These are phyloP conservation scores for Wickerhamiella allomyrinae DNA, from an alignment of 805 yeast species.

Conservation along the genomic window DNA sequence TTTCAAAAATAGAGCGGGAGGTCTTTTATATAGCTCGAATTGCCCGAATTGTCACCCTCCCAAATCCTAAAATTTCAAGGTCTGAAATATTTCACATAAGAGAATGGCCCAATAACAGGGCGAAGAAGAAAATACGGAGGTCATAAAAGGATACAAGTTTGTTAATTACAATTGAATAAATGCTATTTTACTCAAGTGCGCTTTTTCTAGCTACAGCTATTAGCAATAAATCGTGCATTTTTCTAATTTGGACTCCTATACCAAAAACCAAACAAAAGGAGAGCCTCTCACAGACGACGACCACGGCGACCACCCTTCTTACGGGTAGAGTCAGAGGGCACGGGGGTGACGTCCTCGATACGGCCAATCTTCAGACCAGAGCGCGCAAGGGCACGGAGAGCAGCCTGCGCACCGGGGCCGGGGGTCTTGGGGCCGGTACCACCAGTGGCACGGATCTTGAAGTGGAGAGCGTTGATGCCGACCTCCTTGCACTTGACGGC, in stretches of 20 bases:
- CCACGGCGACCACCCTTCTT: slow-evolving; percentile 99
- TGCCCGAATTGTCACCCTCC: neutral
- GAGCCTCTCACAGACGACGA: slow-evolving; percentile 70
- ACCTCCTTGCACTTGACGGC: slow-evolving; percentile 99
- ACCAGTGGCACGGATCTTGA: slow-evolving; percentile 99
- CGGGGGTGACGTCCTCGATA: slow-evolving; percentile 99
- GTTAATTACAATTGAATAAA: too few species aligned
- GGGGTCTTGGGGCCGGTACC: slow-evolving; percentile 99
- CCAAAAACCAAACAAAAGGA: slow-evolving; percentile 2
- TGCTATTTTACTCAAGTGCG: neutral
- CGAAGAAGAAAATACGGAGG: too few species aligned
- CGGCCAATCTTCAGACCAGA: slow-evolving; percentile 99
- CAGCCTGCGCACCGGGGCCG: slow-evolving; percentile 99
- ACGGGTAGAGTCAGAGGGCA: slow-evolving; percentile 99
- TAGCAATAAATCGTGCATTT: slow-evolving; percentile 2
- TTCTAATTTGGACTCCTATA: slow-evolving; percentile 1
- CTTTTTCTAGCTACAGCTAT: slow-evolving; percentile 1
- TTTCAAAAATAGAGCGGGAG: neutral
- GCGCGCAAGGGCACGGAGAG: slow-evolving; percentile 98
- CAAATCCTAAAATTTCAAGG: too few species aligned
- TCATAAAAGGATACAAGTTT: too few species aligned
- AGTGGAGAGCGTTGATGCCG: slow-evolving; percentile 98
- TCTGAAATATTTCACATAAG: too few species aligned
- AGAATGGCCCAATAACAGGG: too few species aligned
- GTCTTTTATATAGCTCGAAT: neutral